Evolutionary conservation across 2,329 filamentous ascomycete genomes (phyloP).

Genomic region (Pestalotiopsis sp.): DNA sequence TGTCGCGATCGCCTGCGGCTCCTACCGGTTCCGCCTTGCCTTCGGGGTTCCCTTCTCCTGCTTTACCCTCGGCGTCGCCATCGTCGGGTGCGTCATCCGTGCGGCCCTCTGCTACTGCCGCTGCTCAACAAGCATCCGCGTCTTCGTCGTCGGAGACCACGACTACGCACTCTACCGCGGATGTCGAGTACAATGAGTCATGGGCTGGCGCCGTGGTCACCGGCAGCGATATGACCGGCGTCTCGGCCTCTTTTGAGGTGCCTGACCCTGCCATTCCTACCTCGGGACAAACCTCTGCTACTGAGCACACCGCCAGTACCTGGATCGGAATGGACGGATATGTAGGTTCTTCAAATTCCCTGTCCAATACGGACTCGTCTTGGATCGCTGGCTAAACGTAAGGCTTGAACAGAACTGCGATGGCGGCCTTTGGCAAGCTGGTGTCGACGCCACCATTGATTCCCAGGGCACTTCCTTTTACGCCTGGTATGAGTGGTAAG

Average conservation of each 20-base stretch:
- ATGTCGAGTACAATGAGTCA: background rate
- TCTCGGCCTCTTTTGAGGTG: background rate
- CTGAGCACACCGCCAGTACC: background rate
- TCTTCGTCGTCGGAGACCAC: background rate
- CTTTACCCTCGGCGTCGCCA: background rate
- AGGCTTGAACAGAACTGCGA: background rate
- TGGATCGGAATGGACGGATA: background rate
- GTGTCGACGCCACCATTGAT: background rate
- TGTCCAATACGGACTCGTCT: background rate
- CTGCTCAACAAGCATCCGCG: background rate
- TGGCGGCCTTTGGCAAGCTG: background rate
- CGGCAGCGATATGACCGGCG: background rate
- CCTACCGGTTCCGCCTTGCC: background rate
- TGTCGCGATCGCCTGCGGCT: background rate
- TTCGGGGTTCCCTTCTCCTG: background rate
- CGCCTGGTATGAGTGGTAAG: background rate
- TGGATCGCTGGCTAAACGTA: background rate
- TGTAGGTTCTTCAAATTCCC: background rate
- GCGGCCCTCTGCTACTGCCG: background rate
- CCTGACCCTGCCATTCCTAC: background rate
- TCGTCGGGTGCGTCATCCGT: background rate
- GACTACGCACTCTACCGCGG: background rate
- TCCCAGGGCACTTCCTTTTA: background rate
- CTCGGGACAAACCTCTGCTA: background rate
- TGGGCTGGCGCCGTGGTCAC: background rate